These are phyloP conservation scores for Magnusiomyces sp. DNA, from an alignment of 1,139 yeast species.

Conservation along the genomic window DNA sequence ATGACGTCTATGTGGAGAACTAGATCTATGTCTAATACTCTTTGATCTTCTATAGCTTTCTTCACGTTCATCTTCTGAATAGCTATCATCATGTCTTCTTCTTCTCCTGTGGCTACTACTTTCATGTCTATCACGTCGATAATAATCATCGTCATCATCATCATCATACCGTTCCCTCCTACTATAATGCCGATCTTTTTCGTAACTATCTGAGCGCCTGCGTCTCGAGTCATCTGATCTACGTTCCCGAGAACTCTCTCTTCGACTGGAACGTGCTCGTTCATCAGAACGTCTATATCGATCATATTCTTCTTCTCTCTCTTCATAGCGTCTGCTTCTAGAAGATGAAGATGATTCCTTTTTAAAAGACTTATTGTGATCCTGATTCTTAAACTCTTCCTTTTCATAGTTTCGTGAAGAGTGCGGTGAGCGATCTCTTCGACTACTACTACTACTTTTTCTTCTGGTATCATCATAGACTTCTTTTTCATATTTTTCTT, in stretches of 20 bases:
- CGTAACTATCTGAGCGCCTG: neutral
- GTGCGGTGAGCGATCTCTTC: neutral
- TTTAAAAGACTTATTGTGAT: neutral
- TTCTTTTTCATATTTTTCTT: neutral
- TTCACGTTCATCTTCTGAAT: neutral
- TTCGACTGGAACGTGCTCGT: no score
- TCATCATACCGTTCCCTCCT: neutral
- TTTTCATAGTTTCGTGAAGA: neutral
- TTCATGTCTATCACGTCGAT: neutral
- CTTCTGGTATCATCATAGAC: neutral
- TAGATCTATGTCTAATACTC: neutral
- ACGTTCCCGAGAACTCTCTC: neutral
- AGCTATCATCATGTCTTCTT: neutral
- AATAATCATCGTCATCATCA: neutral
- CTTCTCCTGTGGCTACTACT: neutral
- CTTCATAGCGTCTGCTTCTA: neutral
- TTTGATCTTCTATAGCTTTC: neutral
- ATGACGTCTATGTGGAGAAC: neutral
- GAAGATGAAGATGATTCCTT: neutral
- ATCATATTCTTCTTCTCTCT: conserved; percentile 2
- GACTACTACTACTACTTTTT: neutral
- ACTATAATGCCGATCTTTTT: neutral
- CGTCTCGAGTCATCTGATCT: no score
- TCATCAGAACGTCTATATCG: neutral
- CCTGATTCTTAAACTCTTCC: neutral